Percentiles rank a stretch among this genome's conserved stretches.
These are phyloP conservation scores for Sordaria brevicollis DNA, from an alignment of 495 filamentous ascomycete genomes.

Conservation along the genomic window DNA sequence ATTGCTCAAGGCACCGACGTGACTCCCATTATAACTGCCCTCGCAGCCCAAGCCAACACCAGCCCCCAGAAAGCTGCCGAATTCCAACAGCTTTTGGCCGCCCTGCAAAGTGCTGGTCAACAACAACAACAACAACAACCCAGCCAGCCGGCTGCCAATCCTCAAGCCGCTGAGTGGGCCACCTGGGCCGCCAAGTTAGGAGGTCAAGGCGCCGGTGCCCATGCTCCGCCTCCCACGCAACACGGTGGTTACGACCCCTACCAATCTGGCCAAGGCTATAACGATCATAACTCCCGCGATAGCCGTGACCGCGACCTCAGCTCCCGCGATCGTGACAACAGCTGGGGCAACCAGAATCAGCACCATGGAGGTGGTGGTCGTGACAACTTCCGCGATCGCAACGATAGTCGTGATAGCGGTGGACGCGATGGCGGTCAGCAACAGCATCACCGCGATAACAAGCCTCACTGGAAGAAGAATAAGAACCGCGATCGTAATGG, in stretches of 20 bases:
- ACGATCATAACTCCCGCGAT: conserved; percentile 2
- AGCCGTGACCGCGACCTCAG: background rate
- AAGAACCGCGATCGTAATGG: background rate
- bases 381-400: conserved; percentile 13
- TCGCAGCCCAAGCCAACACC: conserved; percentile 10
- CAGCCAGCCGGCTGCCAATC: background rate
- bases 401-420: conserved; percentile 1
- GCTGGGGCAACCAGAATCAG: background rate
- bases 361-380: conserved; percentile 3
- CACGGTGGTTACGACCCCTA: background rate
- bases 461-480: background rate
- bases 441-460: background rate
- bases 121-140: conserved; percentile 5
- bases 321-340: conserved; percentile 5
- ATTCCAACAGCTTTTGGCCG: conserved; percentile 12
- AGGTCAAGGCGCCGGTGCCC: background rate
- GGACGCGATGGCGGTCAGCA: background rate
- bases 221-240: background rate
- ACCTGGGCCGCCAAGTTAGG: conserved; percentile 7
- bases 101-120: conserved; percentile 8
- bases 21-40: conserved; percentile 13
- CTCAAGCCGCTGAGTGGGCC: conserved; percentile 13
- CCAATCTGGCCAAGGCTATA: background rate
- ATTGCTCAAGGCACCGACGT: conserved; percentile 6
- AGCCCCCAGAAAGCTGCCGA: conserved; percentile 3